These are phyloP conservation scores for Penicillium sp. DNA, from an alignment of 2,329 filamentous ascomycete species.

Conservation along the genomic window DNA sequence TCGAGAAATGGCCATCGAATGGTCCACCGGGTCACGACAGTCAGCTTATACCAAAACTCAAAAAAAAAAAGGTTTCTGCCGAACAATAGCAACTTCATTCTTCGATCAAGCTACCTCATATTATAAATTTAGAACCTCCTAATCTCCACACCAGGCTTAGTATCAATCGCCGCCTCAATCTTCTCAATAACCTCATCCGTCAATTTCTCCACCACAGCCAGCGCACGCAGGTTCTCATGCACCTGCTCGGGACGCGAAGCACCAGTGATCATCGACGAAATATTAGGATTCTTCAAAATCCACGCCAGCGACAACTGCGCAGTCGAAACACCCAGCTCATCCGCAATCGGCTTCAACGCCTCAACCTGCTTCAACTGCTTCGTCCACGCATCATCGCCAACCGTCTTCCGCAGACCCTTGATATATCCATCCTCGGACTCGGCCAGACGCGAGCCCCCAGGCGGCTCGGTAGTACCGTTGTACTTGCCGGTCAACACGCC, in stretches of 20 bases:
- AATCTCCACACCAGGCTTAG: slow-evolving; percentile 21
- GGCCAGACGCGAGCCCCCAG: slow-evolving; percentile 59
- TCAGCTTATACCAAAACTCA: no score
- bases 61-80: no score
- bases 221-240: slow-evolving; percentile 44
- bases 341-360: slow-evolving; percentile 62
- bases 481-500: slow-evolving; percentile 70
- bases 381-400: slow-evolving; percentile 45
- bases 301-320: slow-evolving; percentile 59
- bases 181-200: slow-evolving; percentile 49
- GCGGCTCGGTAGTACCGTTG: slow-evolving; percentile 54
- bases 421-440: slow-evolving; percentile 60
- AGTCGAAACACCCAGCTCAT: slow-evolving; percentile 63
- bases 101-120: neutral
- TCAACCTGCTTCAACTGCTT: slow-evolving; percentile 26
- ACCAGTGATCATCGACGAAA: slow-evolving; percentile 57
- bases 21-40: no score
- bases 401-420: slow-evolving; percentile 44
- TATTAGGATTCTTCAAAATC: slow-evolving; percentile 59
- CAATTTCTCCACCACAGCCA: slow-evolving; percentile 48
- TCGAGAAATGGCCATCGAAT: no score
- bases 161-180: slow-evolving; percentile 43
- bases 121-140: slow-evolving; percentile 18
- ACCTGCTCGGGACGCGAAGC: slow-evolving; percentile 47
- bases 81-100: slow-evolving; percentile 14